Base-by-base conservation (phyloP, 495 filamentous ascomycete genomes). In the Penicillium daleae region DNA sequence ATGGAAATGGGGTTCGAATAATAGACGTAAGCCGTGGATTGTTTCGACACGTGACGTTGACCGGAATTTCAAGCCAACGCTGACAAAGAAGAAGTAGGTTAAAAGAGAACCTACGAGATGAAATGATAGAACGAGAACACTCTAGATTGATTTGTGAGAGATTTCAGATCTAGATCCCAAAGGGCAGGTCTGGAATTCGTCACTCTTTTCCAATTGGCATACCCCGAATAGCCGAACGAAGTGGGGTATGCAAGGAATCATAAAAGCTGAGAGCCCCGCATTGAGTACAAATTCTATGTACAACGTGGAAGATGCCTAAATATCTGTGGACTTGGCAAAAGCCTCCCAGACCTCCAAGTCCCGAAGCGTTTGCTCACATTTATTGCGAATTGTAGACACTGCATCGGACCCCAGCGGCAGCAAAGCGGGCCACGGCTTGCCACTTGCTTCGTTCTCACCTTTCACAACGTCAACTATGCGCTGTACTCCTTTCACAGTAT, bases 401-500 rank as follows among this genome's bases (percentile, higher is more conserved):
- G 69, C 68, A 71, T 82, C 79, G 8, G 60, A 71, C 2, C 79
- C 79, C 13, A 81, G 37, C 6, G 73, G 62, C n/a, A 81, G 46
- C 13, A 63, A 60, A 15, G 57, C 40, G 0, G 77, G 74, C 29
- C 71, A 44, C 26, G 64, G 57, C 60, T 70, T 76, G 22, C 64
- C 74, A 21, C 52, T 56, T 4, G 68, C 65, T 37, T 60, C 53
- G 13, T 76, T 74, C 29, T 78, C 72, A 0, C 74, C 72, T 19
- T 73, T 69, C 0, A 81, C 76, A 15, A 80, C 44, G 62, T 82
- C 78, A 21, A 81, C 63, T 40, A 78, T 73, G 8, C 70, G 57
- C 48, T 72, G 31, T 17, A 75, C 72, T 24, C 65, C 72, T 56
- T 75, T 75, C 12, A 24, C 56, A 3, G 78, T 59, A 67, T 82